phyloP scores from a whole-genome alignment of 768 basidiomycete species.

The Lactarius psammicola region DNA sequence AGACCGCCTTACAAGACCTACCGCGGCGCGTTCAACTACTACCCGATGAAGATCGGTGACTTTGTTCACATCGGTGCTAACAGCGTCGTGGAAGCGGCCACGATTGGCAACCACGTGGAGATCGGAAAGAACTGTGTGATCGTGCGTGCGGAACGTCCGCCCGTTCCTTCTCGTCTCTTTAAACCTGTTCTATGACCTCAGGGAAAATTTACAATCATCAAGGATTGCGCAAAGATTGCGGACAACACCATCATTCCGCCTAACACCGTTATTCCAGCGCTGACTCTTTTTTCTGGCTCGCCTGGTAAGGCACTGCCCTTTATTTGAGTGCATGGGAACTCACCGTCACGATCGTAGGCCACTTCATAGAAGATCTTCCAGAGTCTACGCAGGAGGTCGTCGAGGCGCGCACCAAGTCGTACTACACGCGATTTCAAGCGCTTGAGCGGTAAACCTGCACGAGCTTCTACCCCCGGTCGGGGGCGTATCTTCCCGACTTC shows the following conservation, averaged over 20 bases:
- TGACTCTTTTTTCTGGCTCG: slow-evolving; percentile 82
- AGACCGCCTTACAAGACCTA: slow-evolving; percentile 90
- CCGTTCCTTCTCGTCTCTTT: background rate
- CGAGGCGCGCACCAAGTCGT: slow-evolving; percentile 80
- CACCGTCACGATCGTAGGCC: slow-evolving; percentile 46
- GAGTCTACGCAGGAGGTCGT: slow-evolving; percentile 94
- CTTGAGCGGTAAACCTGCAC: slow-evolving; percentile 29
- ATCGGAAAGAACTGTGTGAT: slow-evolving; percentile 96
- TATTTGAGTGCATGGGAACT: background rate
- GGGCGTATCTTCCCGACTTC: background rate
- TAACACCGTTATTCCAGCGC: slow-evolving; percentile 88
- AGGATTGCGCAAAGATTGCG: slow-evolving; percentile 88
- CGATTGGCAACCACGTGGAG: slow-evolving; percentile 89
- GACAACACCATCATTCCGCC: slow-evolving; percentile 90
- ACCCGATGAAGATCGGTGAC: slow-evolving; percentile 96
- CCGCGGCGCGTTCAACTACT: slow-evolving; percentile 91
- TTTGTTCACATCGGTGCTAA: slow-evolving; percentile 92
- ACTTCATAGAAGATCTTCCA: slow-evolving; percentile 79
- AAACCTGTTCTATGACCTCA: slow-evolving; percentile 34
- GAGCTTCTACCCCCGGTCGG: background rate
- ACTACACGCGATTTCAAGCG: slow-evolving; percentile 81
- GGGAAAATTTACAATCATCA: slow-evolving; percentile 97
- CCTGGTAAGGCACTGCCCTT: slow-evolving; percentile 59
- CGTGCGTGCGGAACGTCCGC: slow-evolving; percentile 56
- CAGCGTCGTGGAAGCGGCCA: slow-evolving; percentile 89